Conservation (phyloP, 257 asterid species). For the Solanum corneliomulleri region DNA sequence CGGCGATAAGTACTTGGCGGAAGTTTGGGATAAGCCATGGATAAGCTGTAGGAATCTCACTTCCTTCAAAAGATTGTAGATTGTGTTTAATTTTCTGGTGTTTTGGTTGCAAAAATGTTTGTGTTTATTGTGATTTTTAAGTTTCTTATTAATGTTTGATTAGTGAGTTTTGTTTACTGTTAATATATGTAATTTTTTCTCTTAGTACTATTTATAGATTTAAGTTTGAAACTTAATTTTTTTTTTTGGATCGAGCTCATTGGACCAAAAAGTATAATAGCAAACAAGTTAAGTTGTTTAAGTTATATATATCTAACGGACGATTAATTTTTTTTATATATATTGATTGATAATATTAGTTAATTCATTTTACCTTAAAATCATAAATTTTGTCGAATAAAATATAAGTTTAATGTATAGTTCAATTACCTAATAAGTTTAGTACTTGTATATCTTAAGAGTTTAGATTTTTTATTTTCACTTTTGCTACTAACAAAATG, state of each 20-base stretch:
- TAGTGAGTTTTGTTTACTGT: not conserved
- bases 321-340: no score
- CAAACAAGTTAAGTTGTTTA: not conserved
- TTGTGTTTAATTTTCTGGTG: not conserved
- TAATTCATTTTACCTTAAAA: no score
- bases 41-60: conserved; percentile 7
- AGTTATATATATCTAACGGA: no score
- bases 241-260: no score
- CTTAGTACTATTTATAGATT: no score
- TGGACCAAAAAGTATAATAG: no score
- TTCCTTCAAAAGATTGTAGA: conserved; percentile 11
- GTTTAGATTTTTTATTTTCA: no score
- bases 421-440: no score
- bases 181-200: not conserved
- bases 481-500: not conserved
- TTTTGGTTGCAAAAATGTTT: not conserved
- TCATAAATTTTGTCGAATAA: no score
- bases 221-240: no score
- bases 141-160: not conserved
- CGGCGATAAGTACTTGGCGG: conserved; percentile 14
- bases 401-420: no score
- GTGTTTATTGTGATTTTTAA: not conserved
- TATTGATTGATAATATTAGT: not conserved
- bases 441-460: no score
- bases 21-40: conserved; percentile 20